These are phyloP conservation scores for Ramichloridium luteum DNA, from an alignment of 2,329 filamentous ascomycete genomes.

Conservation along the genomic window DNA sequence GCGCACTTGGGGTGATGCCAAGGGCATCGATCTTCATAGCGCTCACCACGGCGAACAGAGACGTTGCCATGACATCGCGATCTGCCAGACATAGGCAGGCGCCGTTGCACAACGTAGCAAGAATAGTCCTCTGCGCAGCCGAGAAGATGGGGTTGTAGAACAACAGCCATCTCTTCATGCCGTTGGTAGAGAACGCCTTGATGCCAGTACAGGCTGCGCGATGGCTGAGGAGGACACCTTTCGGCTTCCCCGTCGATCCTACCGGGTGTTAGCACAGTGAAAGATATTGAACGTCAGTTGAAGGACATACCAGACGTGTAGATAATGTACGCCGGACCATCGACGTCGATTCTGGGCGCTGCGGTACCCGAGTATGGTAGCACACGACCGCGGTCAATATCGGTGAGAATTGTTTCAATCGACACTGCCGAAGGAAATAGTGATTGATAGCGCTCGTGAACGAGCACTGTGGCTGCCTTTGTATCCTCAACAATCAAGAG, in stretches of 20 bases:
- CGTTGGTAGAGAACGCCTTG: constrained; percentile 1
- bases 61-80: not conserved
- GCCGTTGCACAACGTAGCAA: constrained; percentile 2
- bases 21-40: constrained; percentile 1
- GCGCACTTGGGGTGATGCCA: constrained; percentile 3
- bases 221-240: not conserved
- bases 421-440: too few species aligned
- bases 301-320: too few species aligned
- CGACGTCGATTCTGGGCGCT: too few species aligned
- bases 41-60: not conserved
- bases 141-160: constrained; percentile 6
- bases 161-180: constrained; percentile 3
- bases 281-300: too few species aligned
- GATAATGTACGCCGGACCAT: constrained; percentile 1
- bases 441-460: not conserved
- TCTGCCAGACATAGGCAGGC: constrained; percentile 1
- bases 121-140: constrained; percentile 5
- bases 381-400: too few species aligned
- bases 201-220: constrained; percentile 3
- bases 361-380: too few species aligned
- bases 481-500: not conserved
- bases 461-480: not conserved
- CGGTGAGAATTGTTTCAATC: too few species aligned
- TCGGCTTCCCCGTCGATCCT: not conserved
- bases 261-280: too few species aligned